Evolutionary conservation across 148 eudicot genomes (phyloP).

Genomic region (Silene uniflora): DNA sequence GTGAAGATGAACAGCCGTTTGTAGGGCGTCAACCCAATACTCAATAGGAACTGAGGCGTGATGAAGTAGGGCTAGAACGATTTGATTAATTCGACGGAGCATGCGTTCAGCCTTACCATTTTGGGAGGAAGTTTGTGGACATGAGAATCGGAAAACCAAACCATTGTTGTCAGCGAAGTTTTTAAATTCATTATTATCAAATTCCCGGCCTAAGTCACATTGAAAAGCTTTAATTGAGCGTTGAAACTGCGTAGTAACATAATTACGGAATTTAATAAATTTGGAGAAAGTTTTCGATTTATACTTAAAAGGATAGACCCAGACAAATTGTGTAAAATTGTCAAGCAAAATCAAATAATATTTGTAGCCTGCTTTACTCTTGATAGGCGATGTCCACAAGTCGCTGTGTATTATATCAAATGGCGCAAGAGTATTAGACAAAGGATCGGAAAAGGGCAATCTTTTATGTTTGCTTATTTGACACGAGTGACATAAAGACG

Average conservation of each 20-base stretch:
- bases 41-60: background rate
- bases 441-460: too few species aligned
- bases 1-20: too few species aligned
- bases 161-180: background rate
- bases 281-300: background rate
- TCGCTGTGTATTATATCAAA: background rate
- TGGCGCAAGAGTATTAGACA: background rate
- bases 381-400: background rate
- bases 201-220: background rate
- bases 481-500: background rate
- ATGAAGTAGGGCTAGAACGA: background rate
- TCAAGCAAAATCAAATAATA: background rate
- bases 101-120: slow-evolving; percentile 7
- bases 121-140: too few species aligned
- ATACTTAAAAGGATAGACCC: background rate
- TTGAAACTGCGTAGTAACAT: background rate
- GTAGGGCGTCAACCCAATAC: background rate
- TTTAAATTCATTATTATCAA: too few species aligned
- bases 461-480: background rate
- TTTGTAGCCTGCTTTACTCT: background rate
- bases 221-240: too few species aligned
- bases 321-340: background rate
- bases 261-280: too few species aligned
- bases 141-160: background rate
- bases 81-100: background rate